phyloP scores from a whole-genome alignment of 345 rosid species.

The Zanthoxylum bungeanum region DNA sequence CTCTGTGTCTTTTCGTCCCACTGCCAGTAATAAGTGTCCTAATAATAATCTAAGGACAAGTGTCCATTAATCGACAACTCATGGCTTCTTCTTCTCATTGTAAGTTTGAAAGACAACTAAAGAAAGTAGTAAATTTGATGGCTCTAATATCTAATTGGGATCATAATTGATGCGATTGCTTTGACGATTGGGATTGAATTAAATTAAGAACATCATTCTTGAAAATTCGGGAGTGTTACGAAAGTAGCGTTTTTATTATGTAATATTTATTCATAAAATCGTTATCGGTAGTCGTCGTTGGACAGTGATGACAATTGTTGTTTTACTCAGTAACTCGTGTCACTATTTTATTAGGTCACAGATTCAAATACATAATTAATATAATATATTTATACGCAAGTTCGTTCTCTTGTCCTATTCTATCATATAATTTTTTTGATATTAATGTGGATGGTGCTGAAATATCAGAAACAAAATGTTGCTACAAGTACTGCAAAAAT shows the following conservation, averaged over 20 bases:
- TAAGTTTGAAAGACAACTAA: not conserved
- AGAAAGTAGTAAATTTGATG: too few relatives aligned
- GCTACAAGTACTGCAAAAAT: conserved; percentile 9
- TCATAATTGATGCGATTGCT: not conserved
- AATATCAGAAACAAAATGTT: conserved; percentile 13
- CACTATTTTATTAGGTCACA: too few relatives aligned
- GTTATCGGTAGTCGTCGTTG: too few relatives aligned
- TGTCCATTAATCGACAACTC: conserved; percentile 35
- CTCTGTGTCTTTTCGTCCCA: conserved; percentile 11
- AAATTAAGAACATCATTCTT: too few relatives aligned
- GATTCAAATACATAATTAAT: too few relatives aligned
- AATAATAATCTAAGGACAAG: conserved; percentile 23
- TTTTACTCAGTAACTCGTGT: too few relatives aligned
- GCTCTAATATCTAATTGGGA: too few relatives aligned
- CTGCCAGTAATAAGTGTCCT: conserved; percentile 18
- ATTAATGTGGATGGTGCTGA: conserved; percentile 3
- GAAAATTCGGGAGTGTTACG: too few relatives aligned
- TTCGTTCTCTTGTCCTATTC: not conserved
- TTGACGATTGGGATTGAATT: not conserved
- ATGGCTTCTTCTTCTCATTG: conserved; percentile 10
- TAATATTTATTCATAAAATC: too few relatives aligned
- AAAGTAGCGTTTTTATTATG: too few relatives aligned
- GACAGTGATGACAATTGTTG: too few relatives aligned
- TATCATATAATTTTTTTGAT: not conserved
- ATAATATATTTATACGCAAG: too few relatives aligned